phyloP scores from a whole-genome alignment of 2,329 filamentous ascomycete species.

The Cryphonectria parasitica region DNA sequence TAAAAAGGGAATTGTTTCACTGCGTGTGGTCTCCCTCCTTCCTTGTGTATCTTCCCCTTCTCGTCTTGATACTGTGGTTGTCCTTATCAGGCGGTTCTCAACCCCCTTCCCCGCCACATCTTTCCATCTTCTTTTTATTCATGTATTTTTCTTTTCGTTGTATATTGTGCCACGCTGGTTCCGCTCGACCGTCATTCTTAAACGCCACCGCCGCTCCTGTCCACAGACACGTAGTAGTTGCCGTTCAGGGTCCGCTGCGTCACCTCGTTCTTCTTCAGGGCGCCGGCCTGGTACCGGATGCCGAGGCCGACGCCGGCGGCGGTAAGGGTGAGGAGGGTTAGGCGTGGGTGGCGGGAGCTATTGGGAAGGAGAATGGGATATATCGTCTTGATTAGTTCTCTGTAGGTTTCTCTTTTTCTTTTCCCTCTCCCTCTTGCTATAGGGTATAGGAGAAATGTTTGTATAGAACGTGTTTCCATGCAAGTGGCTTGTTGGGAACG shows the following conservation, averaged over 20 bases:
- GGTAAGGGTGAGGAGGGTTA: conserved; percentile 41
- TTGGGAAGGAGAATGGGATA: conserved; percentile 7
- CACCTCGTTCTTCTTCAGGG: conserved; percentile 47
- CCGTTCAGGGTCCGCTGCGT: conserved; percentile 44
- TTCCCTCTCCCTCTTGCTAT: not conserved
- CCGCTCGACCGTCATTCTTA: conserved; percentile 28
- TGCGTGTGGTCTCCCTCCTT: not conserved
- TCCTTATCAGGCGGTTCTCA: not conserved
- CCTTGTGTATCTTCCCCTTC: no score
- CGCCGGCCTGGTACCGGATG: conserved; percentile 43
- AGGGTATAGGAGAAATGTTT: not conserved
- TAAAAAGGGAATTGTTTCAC: not conserved
- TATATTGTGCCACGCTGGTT: not conserved
- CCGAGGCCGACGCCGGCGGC: conserved; percentile 36
- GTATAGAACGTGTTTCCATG: not conserved
- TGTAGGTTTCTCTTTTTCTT: not conserved
- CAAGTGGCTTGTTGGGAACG: conserved; percentile 6
- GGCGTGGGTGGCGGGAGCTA: conserved; percentile 41
- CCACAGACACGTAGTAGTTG: conserved; percentile 54
- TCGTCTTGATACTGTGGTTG: not conserved
- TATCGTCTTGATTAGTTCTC: conserved; percentile 8
- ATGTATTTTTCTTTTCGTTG: not conserved
- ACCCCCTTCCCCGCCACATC: not conserved
- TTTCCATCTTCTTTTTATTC: not conserved
- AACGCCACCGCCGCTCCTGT: conserved; percentile 54